Conservation (phyloP, 441 rosid species). For the Syzygium malaccense region DNA sequence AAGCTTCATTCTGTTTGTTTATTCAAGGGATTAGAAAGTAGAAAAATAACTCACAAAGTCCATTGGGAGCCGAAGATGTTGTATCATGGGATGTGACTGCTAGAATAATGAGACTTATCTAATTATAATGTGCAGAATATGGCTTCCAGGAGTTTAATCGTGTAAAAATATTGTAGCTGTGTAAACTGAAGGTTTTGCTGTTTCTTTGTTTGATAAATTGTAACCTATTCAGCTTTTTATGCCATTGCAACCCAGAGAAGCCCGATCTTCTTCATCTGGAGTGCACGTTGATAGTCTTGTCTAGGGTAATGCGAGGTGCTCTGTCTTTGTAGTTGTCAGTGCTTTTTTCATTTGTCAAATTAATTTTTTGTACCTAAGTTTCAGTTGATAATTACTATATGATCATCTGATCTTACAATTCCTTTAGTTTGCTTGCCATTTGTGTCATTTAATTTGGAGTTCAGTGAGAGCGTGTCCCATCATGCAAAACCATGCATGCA, state of each 20-base stretch:
- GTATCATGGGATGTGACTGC: background rate
- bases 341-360: background rate
- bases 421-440: background rate
- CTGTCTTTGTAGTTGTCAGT: background rate
- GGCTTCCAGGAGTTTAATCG: background rate
- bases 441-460: background rate
- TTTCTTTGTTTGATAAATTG: background rate
- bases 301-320: background rate
- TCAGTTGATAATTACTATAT: background rate
- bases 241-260: background rate
- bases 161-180: background rate
- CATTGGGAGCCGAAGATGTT: background rate
- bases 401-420: background rate
- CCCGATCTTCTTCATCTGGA: background rate
- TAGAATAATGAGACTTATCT: background rate
- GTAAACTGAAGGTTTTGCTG: background rate
- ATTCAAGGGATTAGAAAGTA: background rate
- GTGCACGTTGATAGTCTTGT: background rate
- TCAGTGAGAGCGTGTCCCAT: background rate
- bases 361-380: background rate
- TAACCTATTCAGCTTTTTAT: background rate
- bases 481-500: background rate
- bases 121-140: background rate
- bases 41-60: background rate
- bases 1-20: background rate